Evolutionary conservation across 257 asterid genomes (phyloP).

Genomic region (Solanum commersonii): DNA sequence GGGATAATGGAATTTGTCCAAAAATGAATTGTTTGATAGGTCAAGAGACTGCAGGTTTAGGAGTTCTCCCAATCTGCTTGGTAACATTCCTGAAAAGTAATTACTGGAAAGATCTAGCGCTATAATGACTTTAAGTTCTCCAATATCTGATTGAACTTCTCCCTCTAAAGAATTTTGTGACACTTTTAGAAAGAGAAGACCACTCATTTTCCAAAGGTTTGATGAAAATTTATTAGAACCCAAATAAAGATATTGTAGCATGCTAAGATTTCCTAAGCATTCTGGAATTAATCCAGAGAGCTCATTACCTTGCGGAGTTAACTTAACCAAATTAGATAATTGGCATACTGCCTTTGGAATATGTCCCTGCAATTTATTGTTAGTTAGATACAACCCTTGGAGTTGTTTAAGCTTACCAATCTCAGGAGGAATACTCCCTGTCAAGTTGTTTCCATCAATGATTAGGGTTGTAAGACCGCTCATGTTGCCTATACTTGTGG

Average conservation of each 20-base stretch:
- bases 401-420: neutral
- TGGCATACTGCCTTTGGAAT: conserved; percentile 12
- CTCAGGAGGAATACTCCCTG: neutral
- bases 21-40: conserved; percentile 20
- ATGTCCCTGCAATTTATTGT: conserved; percentile 14
- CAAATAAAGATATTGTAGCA: conserved; percentile 6
- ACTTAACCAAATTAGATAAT: conserved; percentile 6
- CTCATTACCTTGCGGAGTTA: neutral
- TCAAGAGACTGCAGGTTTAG: conserved; percentile 7
- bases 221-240: conserved; percentile 21
- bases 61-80: conserved; percentile 14
- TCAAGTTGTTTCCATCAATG: rapidly evolving
- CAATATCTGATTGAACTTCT: conserved; percentile 16
- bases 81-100: conserved; percentile 13
- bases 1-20: conserved; percentile 27
- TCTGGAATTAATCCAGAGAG: conserved; percentile 12
- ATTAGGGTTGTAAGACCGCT: neutral
- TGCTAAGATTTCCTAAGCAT: conserved; percentile 17
- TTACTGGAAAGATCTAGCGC: conserved; percentile 17
- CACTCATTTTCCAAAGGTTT: conserved; percentile 11
- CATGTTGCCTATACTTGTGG: conserved; percentile 21
- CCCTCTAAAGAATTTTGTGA: conserved; percentile 20
- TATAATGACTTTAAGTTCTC: neutral
- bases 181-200: conserved; percentile 8
- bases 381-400: conserved; percentile 2